Conservation (phyloP, 306 rosid species). For the Pyrus pyrifolia region DNA sequence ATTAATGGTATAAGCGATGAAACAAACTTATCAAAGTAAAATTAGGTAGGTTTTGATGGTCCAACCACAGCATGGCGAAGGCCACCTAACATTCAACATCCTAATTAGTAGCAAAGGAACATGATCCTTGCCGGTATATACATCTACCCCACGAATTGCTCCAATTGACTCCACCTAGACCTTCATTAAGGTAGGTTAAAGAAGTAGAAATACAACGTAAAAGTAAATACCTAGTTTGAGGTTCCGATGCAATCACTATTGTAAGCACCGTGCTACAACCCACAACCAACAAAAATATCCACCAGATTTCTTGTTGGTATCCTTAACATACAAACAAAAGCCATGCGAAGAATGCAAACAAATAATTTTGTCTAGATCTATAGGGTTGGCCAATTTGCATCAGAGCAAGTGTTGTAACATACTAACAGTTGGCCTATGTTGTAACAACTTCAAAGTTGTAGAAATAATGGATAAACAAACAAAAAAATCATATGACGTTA, state of each 20-base stretch:
- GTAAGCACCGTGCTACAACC: not conserved
- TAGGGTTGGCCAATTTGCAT: not conserved
- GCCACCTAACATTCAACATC: conserved; percentile 29
- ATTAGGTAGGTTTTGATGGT: conserved; percentile 30
- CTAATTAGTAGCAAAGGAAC: conserved; percentile 3
- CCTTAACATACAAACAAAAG: conserved; percentile 4
- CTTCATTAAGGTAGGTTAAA: not conserved
- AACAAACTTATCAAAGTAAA: not conserved
- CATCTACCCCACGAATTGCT: not conserved
- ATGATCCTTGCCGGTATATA: not conserved
- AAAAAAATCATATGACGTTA: not conserved
- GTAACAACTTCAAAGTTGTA: not conserved
- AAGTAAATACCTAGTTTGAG: not conserved
- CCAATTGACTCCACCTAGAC: not conserved
- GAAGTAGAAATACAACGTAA: not conserved
- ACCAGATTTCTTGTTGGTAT: not conserved
- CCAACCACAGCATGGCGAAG: conserved; percentile 7
- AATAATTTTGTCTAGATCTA: conserved; percentile 2
- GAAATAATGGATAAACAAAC: not conserved
- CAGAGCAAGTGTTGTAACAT: not conserved
- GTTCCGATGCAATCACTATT: not conserved
- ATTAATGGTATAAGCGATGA: not conserved
- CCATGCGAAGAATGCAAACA: not conserved
- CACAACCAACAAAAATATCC: not conserved
- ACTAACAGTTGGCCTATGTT: not conserved